These are phyloP conservation scores for Hyphopichia khmerensis DNA, from an alignment of 1,139 yeast genomes.

Conservation along the genomic window DNA sequence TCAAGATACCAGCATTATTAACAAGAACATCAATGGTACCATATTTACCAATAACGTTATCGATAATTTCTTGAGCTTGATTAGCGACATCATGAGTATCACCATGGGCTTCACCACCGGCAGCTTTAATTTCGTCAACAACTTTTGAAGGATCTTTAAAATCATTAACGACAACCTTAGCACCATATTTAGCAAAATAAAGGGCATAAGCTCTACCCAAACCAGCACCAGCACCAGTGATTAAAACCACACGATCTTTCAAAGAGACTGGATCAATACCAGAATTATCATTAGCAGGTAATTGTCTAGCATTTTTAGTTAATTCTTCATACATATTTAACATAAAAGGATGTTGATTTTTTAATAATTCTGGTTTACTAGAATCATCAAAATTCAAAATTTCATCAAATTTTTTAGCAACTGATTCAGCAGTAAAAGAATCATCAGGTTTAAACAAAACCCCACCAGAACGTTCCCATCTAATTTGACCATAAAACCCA, in stretches of 20 bases:
- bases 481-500: constrained; percentile 85
- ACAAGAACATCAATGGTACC: constrained; percentile 85
- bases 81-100: constrained; percentile 80
- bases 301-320: constrained; percentile 48
- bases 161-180: constrained; percentile 93
- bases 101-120: constrained; percentile 83
- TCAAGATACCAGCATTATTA: constrained; percentile 92
- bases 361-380: constrained; percentile 51
- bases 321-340: constrained; percentile 61
- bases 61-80: constrained; percentile 72
- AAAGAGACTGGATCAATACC: constrained; percentile 54
- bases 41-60: constrained; percentile 73
- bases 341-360: constrained; percentile 65
- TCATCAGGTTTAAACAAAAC: constrained; percentile 78
- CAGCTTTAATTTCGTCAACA: constrained; percentile 73
- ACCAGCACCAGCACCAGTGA: constrained; percentile 97
- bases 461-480: constrained; percentile 95
- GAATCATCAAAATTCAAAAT: constrained; percentile 60
- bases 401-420: constrained; percentile 66
- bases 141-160: constrained; percentile 73
- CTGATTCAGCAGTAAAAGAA: constrained; percentile 80
- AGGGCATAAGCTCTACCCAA: constrained; percentile 89
- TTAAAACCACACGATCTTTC: constrained; percentile 81
- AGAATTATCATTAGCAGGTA: constrained; percentile 59
- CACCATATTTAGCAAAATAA: constrained; percentile 86